A percentile compares a stretch with the other conserved stretches of the same genome.
phyloP scores from a whole-genome alignment of 345 rosid species.

The Alliaria petiolata region DNA sequence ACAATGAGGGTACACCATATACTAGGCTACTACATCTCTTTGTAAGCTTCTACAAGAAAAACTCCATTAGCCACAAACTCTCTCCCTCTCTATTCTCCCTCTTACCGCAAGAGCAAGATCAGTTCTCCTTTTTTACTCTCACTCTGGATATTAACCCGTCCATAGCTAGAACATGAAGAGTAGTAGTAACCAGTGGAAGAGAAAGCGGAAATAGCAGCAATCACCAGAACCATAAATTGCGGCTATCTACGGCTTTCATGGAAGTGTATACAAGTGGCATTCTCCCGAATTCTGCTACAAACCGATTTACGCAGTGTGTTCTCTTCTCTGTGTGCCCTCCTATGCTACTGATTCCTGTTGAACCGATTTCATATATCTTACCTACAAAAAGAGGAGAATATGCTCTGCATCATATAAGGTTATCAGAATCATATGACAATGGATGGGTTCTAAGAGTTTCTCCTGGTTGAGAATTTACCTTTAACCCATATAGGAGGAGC shows the following conservation, averaged over 20 bases:
- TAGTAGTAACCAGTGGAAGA: slow-evolving; percentile 23
- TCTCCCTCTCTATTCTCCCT: background rate
- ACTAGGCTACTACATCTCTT: slow-evolving; percentile 10
- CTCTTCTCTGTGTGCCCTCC: slow-evolving; percentile 88
- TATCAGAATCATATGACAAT: background rate
- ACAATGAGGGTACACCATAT: slow-evolving; percentile 3
- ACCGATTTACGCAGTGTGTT: slow-evolving; percentile 67
- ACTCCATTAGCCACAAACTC: background rate
- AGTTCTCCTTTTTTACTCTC: background rate
- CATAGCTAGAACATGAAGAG: slow-evolving; percentile 14
- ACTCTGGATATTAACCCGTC: background rate
- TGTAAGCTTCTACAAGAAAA: background rate
- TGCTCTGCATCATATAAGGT: background rate
- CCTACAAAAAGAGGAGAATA: slow-evolving; percentile 42
- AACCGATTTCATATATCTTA: slow-evolving; percentile 89
- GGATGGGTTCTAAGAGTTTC: background rate
- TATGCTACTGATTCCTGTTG: slow-evolving; percentile 91
- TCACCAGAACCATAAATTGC: slow-evolving; percentile 84
- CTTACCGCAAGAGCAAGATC: background rate
- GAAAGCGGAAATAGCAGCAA: slow-evolving; percentile 8
- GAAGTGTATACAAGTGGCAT: slow-evolving; percentile 81
- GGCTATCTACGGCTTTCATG: slow-evolving; percentile 76
- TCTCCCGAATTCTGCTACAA: slow-evolving; percentile 65
- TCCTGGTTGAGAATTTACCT: slow-evolving; percentile 43
- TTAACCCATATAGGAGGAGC: slow-evolving; percentile 95